Conservation (phyloP, 352 stramenopile genomes). For the Halophytophthora polymorphica region DNA sequence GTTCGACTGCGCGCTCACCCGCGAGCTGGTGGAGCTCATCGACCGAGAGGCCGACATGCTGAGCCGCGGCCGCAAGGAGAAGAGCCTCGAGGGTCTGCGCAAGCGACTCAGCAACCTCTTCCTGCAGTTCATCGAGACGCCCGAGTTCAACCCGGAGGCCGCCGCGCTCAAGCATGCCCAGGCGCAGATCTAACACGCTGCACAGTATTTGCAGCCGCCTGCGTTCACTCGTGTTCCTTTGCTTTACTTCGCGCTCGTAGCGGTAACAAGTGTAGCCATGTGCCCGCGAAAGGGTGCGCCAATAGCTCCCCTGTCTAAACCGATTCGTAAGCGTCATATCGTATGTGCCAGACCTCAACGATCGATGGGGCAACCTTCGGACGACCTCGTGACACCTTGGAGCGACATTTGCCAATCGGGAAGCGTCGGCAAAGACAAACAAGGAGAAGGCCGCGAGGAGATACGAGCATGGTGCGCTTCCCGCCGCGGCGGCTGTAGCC, state of each 20-base stretch:
- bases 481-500: too few species aligned
- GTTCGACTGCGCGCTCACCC: conserved; percentile 88
- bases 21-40: conserved; percentile 90
- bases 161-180: conserved; percentile 42
- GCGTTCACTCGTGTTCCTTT: too few species aligned
- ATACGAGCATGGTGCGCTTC: too few species aligned
- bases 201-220: not conserved
- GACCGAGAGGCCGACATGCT: conserved; percentile 93
- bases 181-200: conserved; percentile 4
- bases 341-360: not conserved
- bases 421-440: too few species aligned
- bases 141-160: conserved; percentile 92
- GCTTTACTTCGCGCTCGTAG: too few species aligned
- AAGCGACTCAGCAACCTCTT: conserved; percentile 88
- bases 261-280: conserved; percentile 1
- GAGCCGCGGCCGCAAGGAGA: conserved; percentile 74
- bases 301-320: conserved; percentile 4
- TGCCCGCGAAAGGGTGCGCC: too few species aligned
- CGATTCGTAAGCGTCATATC: not conserved
- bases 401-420: too few species aligned
- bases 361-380: not conserved
- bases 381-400: not conserved
- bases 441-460: too few species aligned
- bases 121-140: conserved; percentile 91
- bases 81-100: conserved; percentile 81